Percentiles rank a stretch among this genome's conserved stretches.
phyloP scores from a whole-genome alignment of 2,329 filamentous ascomycete species.

The Pseudogymnoascus destructans region DNA sequence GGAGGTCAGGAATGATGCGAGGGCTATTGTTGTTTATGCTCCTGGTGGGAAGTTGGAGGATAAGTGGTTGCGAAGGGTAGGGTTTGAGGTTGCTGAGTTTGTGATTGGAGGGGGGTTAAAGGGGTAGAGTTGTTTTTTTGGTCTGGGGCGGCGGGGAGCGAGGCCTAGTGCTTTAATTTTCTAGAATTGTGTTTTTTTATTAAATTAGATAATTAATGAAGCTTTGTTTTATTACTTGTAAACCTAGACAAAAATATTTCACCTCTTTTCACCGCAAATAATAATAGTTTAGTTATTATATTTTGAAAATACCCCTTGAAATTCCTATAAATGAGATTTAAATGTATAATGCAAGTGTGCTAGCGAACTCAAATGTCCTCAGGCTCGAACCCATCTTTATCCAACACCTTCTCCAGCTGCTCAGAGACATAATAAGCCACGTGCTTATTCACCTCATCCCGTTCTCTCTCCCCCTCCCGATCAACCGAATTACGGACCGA shows the following conservation, averaged over 20 bases:
- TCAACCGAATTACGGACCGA: constrained; percentile 33
- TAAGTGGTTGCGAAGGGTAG: constrained; percentile 58
- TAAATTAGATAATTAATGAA: neutral
- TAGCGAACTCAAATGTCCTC: neutral
- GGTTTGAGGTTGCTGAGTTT: constrained; percentile 84
- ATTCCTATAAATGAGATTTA: neutral
- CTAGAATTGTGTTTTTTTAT: neutral
- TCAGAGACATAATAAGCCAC: constrained; percentile 72
- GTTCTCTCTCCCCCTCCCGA: constrained; percentile 37
- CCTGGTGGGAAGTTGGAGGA: constrained; percentile 41
- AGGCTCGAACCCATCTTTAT: constrained; percentile 27
- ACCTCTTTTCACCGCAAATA: neutral
- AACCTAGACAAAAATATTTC: neutral
- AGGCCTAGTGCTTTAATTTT: neutral
- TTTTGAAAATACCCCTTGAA: neutral
- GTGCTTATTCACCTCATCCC: constrained; percentile 50
- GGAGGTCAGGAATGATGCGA: constrained; percentile 41
- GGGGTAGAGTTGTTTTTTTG: neutral
- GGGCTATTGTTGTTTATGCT: constrained; percentile 40
- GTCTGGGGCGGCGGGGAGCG: neutral
- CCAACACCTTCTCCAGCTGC: constrained; percentile 62
- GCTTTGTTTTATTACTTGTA: neutral
- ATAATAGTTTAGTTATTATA: neutral
- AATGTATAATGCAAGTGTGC: neutral
- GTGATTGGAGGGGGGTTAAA: constrained; percentile 28